Conservation (phyloP, 768 basidiomycete species). For the Strobilomyces dryophilus region DNA sequence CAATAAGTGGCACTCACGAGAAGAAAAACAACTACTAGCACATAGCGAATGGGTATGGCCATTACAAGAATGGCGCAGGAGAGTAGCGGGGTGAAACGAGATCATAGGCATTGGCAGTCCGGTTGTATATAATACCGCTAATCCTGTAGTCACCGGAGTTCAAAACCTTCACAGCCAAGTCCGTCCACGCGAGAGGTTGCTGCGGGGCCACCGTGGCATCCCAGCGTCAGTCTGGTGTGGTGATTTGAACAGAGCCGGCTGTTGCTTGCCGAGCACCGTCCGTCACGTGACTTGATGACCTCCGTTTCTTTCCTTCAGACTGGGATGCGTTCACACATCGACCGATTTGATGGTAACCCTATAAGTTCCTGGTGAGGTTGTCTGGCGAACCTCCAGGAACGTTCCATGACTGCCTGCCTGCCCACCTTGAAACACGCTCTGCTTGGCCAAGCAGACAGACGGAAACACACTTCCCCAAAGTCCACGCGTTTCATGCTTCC, state of each 20-base stretch:
- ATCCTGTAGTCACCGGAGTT: not conserved
- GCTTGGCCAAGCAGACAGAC: too few species aligned
- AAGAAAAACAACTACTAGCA: slow-evolving; percentile 10
- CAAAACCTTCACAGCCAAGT: not conserved
- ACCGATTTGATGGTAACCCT: not conserved
- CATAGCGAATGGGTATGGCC: slow-evolving; percentile 20
- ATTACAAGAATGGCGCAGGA: slow-evolving; percentile 2
- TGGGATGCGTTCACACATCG: not conserved
- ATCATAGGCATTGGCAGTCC: not conserved
- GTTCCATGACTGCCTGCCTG: not conserved
- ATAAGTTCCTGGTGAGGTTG: not conserved
- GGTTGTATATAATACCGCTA: slow-evolving; percentile 11
- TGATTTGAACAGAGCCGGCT: not conserved
- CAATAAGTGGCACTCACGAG: slow-evolving; percentile 15
- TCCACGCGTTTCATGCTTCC: slow-evolving; percentile 1
- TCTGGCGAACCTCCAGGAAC: not conserved
- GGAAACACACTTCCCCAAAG: too few species aligned
- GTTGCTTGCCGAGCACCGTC: not conserved
- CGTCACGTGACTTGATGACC: slow-evolving; percentile 1
- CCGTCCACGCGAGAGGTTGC: not conserved
- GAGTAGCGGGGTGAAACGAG: not conserved
- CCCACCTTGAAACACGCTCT: not conserved
- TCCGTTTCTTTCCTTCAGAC: too few species aligned
- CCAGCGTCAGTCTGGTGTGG: too few species aligned
- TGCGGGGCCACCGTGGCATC: too few species aligned